Evolutionary conservation across 441 rosid genomes (phyloP), one percentile per base, ranked within the genome.

Genomic region (Populus hybrid): DNA sequence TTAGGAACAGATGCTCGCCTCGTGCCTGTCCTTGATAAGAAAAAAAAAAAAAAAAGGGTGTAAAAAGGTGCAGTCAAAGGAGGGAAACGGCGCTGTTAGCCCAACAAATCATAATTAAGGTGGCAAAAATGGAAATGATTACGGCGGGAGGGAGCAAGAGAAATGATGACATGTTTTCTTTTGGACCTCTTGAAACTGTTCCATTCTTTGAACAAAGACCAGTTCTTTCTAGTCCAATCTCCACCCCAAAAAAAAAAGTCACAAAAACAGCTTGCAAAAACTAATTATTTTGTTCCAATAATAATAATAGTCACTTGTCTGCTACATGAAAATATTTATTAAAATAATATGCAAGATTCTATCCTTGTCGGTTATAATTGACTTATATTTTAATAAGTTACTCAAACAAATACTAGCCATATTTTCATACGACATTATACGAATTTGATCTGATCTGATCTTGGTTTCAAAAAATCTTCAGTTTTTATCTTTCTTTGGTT

Each of bases 321-420:
- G 63, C 75, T 64, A 46, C 75, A 64, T 21, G 38, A 8, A 70
- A 74, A 73, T 70, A 46, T 40, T 75, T 32, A 42, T 63, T 74
- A 63, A n/a, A 68, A 69, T 54, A 73, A 74, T 64, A 10, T 34
- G 23, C 30, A 20, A 74, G 66, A 69, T 79, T 69, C 72, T 70
- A 36, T 78, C 59, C 61, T 20, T 78, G 80, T 84, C 91, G 93
- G 90, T 78, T 76, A 82, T 86, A 32, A 36, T 69, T 75, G 26
- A 5, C 24, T 50, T 42, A 10, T 59, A 21, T 21, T n/a, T 23
- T 59, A n/a, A 11, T 16, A 16, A 20, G 63, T 57, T 57, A 57
- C 63, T 57, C 63, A 2, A 6, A 57, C 63, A 57, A 57, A 57
- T 57, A 57, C 2, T 7, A 6, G 7, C 63, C 63, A 18, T 57